Conservation (phyloP, 2,329 filamentous ascomycete genomes). For the Nemania diffusa region DNA sequence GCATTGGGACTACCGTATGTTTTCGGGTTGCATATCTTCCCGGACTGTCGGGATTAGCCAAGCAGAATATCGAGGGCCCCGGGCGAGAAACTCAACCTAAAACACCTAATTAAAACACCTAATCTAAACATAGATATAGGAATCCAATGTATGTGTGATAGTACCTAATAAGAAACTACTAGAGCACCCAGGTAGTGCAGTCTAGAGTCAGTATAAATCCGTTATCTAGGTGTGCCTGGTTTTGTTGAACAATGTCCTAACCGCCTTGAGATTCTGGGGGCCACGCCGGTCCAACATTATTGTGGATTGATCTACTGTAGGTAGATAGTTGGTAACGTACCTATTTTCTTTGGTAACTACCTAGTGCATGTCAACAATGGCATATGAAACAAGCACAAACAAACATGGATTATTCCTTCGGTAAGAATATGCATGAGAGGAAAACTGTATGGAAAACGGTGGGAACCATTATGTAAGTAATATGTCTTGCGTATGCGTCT, state of each 20-base stretch:
- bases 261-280: neutral
- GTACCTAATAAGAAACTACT: neutral
- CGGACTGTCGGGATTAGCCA: neutral
- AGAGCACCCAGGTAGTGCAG: neutral
- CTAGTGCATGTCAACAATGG: constrained; percentile 8
- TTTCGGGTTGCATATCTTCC: neutral
- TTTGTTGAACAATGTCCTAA: constrained; percentile 2
- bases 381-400: neutral
- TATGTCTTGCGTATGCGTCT: neutral
- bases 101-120: neutral
- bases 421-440: neutral
- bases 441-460: too few species aligned
- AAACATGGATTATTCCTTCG: neutral
- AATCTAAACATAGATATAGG: neutral
- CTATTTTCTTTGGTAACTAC: neutral
- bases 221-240: neutral
- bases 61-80: neutral
- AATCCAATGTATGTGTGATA: neutral
- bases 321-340: neutral
- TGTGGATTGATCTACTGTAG: neutral
- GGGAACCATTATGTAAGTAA: neutral
- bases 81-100: neutral
- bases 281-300: constrained; percentile 2
- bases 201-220: neutral
- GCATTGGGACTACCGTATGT: neutral